Evolutionary conservation across 352 stramenopile species (phyloP), one percentile per base, ranked within the genome.

Genomic region (Lagenidium sp.): DNA sequence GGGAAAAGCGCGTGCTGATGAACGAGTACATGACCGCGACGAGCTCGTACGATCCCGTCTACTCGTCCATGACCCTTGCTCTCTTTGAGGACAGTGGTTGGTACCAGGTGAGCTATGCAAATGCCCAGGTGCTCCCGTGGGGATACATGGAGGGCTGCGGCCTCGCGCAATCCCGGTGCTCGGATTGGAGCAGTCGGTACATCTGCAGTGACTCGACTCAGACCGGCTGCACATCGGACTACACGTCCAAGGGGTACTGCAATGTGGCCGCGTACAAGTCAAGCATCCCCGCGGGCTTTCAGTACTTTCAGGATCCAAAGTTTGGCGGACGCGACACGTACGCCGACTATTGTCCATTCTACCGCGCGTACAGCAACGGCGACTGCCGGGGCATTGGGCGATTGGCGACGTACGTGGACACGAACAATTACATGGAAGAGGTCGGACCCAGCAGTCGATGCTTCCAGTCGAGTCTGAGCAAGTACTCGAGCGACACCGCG

Each of bases 11-110:
- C 16, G 36, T 87, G 13, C 54, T 85, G 3, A 79, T 82, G 65
- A 87, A 91, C 29, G 79, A 91, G 53, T 88, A 85, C 47, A 91
- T 91, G 79, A 89, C 69, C 24, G 75, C 76, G 11, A 87, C 74
- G 19, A 83, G 66, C 25, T 65, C 72, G 34, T 82, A 85, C 41
- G 81, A 86, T 37, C 67, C 70, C 1, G 76, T 91, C 1, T 87
- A 82, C 32, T 87, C 73, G 22, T 58, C 68, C 6, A 56, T 91
- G 19, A 89, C 79, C 13, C 49, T 91, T 0, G 76, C 79, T 11
- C 47, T 91, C 25, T 89, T 91, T 49, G 76, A 83, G 47, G 79
- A 91, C 47, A 86, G 69, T 40, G 76, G 79, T 3, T 91, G 79
- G 79, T 91, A 91, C 45, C 65, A 82, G 42, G 73, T 84, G 24